These are phyloP conservation scores for Nannochloris sp. DNA, from an alignment of 139 green algal species.

Conservation along the genomic window DNA sequence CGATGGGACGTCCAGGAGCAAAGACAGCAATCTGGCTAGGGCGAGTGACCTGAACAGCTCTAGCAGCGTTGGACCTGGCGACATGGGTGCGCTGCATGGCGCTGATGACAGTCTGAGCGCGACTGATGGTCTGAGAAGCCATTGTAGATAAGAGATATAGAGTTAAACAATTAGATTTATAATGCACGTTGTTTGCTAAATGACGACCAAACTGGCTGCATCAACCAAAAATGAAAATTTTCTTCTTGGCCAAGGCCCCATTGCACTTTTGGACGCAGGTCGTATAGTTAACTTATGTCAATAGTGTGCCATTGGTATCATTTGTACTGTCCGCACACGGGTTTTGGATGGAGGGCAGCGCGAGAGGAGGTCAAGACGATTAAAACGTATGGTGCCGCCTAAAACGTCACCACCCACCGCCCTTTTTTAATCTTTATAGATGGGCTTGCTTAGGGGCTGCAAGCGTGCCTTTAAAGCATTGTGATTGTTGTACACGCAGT, in stretches of 20 bases:
- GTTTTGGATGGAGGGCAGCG: too few relatives aligned
- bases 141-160: background rate
- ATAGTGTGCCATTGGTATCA: background rate
- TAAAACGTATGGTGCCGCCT: too few relatives aligned
- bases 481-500: too few relatives aligned
- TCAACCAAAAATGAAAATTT: background rate
- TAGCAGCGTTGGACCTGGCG: background rate
- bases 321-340: too few relatives aligned
- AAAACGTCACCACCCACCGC: too few relatives aligned
- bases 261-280: background rate
- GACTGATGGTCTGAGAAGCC: background rate
- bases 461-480: too few relatives aligned
- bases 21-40: background rate
- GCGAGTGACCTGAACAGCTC: background rate
- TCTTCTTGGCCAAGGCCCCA: background rate
- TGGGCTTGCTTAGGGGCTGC: too few relatives aligned
- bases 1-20: background rate
- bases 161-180: background rate
- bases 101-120: background rate
- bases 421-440: too few relatives aligned
- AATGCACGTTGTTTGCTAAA: background rate
- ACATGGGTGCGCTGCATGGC: background rate
- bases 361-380: too few relatives aligned
- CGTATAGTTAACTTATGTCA: background rate
- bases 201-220: too few relatives aligned